phyloP scores from a whole-genome alignment of 768 basidiomycete genomes.

The Mycena indigotica region DNA sequence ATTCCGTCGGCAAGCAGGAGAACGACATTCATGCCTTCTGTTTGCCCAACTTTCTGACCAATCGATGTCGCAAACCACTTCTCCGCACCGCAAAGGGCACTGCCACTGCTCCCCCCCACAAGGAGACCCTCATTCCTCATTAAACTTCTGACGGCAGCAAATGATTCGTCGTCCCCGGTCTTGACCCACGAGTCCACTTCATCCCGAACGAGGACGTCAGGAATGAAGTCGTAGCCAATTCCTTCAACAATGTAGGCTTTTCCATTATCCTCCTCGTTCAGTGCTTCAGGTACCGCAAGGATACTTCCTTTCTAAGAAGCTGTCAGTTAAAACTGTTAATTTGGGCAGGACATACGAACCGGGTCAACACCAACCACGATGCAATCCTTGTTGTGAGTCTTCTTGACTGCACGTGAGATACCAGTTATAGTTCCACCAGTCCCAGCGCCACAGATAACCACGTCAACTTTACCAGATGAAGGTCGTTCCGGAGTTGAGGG shows the following conservation, averaged over 20 bases:
- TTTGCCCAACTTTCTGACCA: constrained; percentile 64
- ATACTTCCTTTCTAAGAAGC: constrained; percentile 78
- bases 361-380: constrained; percentile 90
- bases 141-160: constrained; percentile 68
- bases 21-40: constrained; percentile 83
- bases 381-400: constrained; percentile 70
- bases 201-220: constrained; percentile 78
- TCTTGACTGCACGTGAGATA: constrained; percentile 76
- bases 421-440: constrained; percentile 98
- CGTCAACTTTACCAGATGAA: constrained; percentile 78
- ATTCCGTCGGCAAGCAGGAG: constrained; percentile 89
- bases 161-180: constrained; percentile 79
- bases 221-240: constrained; percentile 95
- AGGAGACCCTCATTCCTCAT: constrained; percentile 88
- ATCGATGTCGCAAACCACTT: constrained; percentile 73
- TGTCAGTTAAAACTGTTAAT: constrained; percentile 11
- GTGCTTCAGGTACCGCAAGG: constrained; percentile 67
- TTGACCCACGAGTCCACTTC: constrained; percentile 85
- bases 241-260: constrained; percentile 82
- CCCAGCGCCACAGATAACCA: constrained; percentile 83
- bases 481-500: constrained; percentile 58
- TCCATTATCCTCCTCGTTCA: constrained; percentile 59
- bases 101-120: constrained; percentile 93
- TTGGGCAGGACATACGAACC: constrained; percentile 44
- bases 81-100: constrained; percentile 76